Base-by-base conservation (phyloP, 495 filamentous ascomycete species). In the Neurospora sp. region DNA sequence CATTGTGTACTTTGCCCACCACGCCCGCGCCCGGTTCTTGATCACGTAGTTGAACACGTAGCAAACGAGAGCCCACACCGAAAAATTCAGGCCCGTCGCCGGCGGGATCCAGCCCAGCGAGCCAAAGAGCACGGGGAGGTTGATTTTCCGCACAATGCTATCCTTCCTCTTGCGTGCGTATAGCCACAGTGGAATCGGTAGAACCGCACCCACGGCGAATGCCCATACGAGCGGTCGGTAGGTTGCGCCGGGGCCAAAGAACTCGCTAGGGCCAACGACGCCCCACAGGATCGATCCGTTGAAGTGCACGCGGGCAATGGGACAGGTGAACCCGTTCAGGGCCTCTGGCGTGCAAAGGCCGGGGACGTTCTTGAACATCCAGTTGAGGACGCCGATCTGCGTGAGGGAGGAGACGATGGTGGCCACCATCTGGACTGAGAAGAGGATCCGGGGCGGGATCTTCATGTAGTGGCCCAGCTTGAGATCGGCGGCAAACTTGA, bases 391-490 rank as follows among this genome's bases (percentile, higher is more conserved):
- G 39, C 85, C 85, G 77, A 94, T 93, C 75, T 97, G 93, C 1
- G 91, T 94, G 69, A 96, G 69, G 22, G 90, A 92, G 2, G 91
- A 92, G 20, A 96, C 84, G 71, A 93, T 82, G 1, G 93, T 95
- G 37, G 93, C 93, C 41, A 90, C 84, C 84, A 96, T 90, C 75
- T 97, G 94, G 4, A 94, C 91, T 7, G 83, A 82, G 81, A 96
- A 97, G 9, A 97, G 83, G 70, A 91, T 87, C 14, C 91, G 89
- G 0, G 93, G 93, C 20, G 94, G 93, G 70, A 97, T 94, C 80
- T 97, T 96, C 92, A 96, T 95, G 79, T 97, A 96, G 78, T 95
- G 91, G 39, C 94, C 94, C 0, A 96, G 87, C 78, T 97, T 97
- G 71, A 96, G 85, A 78, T 97, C 93, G 22, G 92, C 88, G 4